A percentile compares a stretch with the other conserved stretches of the same genome.
Conservation (phyloP, 164 flowering plant species). For the Kalanchoe fedtschenkoi region DNA sequence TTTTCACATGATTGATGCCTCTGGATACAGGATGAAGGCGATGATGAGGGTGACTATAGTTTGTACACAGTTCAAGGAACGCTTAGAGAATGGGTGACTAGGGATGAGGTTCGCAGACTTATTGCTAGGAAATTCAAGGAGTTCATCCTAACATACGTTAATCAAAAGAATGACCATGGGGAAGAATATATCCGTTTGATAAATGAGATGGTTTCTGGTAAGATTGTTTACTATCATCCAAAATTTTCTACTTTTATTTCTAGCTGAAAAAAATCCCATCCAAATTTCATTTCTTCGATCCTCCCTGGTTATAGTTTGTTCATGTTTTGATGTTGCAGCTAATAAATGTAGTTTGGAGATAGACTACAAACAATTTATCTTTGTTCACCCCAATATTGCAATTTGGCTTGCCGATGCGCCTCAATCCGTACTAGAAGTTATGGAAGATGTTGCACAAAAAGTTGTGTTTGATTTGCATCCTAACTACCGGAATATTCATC, state of each 20-base stretch:
- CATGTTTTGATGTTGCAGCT: slow-evolving; percentile 37
- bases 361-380: slow-evolving; percentile 86
- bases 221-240: slow-evolving; percentile 1
- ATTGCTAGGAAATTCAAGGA: slow-evolving; percentile 83
- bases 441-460: slow-evolving; percentile 90
- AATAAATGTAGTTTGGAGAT: slow-evolving; percentile 96
- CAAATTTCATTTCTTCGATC: background rate
- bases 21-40: slow-evolving; percentile 56
- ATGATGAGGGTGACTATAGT: slow-evolving; percentile 70
- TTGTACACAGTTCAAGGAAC: slow-evolving; percentile 96
- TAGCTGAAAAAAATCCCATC: background rate
- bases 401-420: slow-evolving; percentile 99
- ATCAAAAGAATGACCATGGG: slow-evolving; percentile 54
- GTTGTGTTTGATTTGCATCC: slow-evolving; percentile 76
- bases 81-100: slow-evolving; percentile 93
- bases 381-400: slow-evolving; percentile 90
- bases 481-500: slow-evolving; percentile 82
- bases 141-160: slow-evolving; percentile 65
- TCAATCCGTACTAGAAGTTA: slow-evolving; percentile 86
- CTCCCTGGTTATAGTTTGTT: no score
- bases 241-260: background rate
- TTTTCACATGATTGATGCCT: background rate
- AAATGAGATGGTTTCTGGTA: slow-evolving; percentile 94
- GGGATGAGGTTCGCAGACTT: slow-evolving; percentile 95
- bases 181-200: slow-evolving; percentile 76